Conservation (phyloP, 2,329 filamentous ascomycete genomes). For the Scopulariopsis brevicaulis region DNA sequence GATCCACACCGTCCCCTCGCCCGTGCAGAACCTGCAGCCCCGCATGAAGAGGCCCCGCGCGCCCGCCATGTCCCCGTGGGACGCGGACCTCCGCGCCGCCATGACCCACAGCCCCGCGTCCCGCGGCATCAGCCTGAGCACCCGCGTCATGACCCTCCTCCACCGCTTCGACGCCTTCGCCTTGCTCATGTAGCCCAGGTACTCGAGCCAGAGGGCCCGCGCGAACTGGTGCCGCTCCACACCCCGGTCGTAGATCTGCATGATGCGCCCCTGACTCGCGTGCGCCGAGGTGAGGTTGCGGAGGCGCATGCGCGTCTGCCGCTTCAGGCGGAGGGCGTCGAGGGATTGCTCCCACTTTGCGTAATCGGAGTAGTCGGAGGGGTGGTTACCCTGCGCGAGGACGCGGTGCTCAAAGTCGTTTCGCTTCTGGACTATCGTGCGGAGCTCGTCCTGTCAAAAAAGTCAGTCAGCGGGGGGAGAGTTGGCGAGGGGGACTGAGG, state of each 20-base stretch:
- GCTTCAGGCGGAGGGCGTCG: conserved; percentile 69
- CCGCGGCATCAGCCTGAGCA: conserved; percentile 75
- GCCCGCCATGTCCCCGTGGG: conserved; percentile 75
- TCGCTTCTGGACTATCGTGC: conserved; percentile 76
- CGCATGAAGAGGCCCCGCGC: conserved; percentile 80
- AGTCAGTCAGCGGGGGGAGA: neutral
- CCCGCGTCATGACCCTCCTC: conserved; percentile 52
- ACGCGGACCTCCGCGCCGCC: conserved; percentile 67
- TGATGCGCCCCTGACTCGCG: conserved; percentile 69
- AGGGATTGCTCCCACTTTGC: conserved; percentile 59
- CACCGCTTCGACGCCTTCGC: conserved; percentile 56
- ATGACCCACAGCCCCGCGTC: conserved; percentile 80
- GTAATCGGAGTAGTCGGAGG: conserved; percentile 76
- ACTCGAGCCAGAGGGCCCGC: conserved; percentile 76
- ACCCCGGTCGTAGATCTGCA: conserved; percentile 80
- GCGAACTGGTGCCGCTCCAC: conserved; percentile 77
- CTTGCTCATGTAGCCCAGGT: conserved; percentile 68
- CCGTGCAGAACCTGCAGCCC: conserved; percentile 80
- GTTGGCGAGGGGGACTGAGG: neutral
- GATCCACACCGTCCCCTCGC: conserved; percentile 64
- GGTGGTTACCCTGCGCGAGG: conserved; percentile 65
- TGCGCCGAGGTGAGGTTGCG: conserved; percentile 53
- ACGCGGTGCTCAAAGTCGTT: conserved; percentile 90
- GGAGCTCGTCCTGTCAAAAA: conserved; percentile 67
- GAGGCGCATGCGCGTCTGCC: conserved; percentile 70